Evolutionary conservation across 495 filamentous ascomycete species (phyloP), one percentile per base, ranked within the genome.

Genomic region (Sabuloglossum arenarium): DNA sequence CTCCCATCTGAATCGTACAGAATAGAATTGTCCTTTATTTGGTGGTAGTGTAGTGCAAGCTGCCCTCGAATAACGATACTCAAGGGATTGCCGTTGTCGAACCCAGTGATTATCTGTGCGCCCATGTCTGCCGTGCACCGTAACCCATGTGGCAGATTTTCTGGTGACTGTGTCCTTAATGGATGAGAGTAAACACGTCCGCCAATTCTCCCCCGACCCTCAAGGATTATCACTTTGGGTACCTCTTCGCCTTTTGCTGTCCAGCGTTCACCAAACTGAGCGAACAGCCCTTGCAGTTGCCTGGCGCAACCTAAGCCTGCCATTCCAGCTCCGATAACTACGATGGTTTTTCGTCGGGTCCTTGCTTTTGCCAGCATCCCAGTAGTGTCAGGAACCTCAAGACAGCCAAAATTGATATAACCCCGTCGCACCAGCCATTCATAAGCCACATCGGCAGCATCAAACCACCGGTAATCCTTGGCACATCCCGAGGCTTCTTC

Each of bases 371-470:
- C 0, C 31, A 55, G 10, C 9, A 21, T 55, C 9, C 52, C 57
- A 24, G 23, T 43, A 24, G 25, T 43, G 11, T 39, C 45, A 56
- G 31, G 45, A 49, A 82, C 72, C 62, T 88, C 83, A 6, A 93
- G 73, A 62, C 89, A 96, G 21, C 91, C 91, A 68, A 88, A 94
- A 68, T 99, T 99, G 70, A 99, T 94, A 65, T 96, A 94, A 8
- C 93, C 91, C 56, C 83, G 78, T 45, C 91, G 79, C 31, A 87
- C 73, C 19, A 99, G 78, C 88, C 88, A 97, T 65, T 94, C 84
- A 64, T 87, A 91, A 52, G 88, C 89, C 43, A 96, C 77, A 28
- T 79, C 81, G 5, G 93, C 93, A 49, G 91, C 78, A 52, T 85
- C 82, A 66, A 93, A 91, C 81, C 88, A 95, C n/a, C 86, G 78